phyloP scores from a whole-genome alignment of 768 basidiomycete species.

The Piloderma croceum region DNA sequence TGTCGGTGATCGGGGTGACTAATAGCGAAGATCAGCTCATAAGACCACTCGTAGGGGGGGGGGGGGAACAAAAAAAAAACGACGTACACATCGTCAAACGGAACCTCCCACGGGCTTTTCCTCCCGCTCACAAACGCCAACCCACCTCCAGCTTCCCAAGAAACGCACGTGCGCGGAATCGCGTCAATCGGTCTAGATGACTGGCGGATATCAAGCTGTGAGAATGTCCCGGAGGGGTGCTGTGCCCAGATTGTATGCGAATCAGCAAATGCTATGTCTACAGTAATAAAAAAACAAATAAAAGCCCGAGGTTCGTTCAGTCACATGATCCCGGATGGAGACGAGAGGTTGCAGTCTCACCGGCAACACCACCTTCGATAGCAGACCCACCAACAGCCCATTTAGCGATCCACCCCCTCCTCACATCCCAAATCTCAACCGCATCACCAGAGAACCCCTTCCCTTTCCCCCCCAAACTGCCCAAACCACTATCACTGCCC shows the following conservation, averaged over 20 bases:
- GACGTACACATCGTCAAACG: constrained; percentile 76
- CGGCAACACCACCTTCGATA: constrained; percentile 68
- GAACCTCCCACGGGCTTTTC: constrained; percentile 53
- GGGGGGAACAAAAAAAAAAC: neutral
- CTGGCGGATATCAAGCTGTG: constrained; percentile 70
- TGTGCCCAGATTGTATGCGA: constrained; percentile 70
- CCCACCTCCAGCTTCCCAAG: constrained; percentile 64
- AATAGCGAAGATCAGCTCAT: neutral
- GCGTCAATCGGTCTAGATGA: constrained; percentile 61
- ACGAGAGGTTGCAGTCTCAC: constrained; percentile 32
- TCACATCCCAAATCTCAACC: constrained; percentile 83
- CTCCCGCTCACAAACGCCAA: constrained; percentile 62
- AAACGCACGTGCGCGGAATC: constrained; percentile 53
- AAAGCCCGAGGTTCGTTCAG: constrained; percentile 8
- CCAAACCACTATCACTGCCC: too few relatives aligned
- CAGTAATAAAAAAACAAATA: constrained; percentile 1
- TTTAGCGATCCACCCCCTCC: constrained; percentile 76
- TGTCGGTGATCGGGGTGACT: constrained; percentile 36
- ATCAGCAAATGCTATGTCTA: constrained; percentile 67
- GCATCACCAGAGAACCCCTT: constrained; percentile 40
- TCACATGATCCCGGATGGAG: constrained; percentile 1
- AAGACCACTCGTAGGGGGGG: neutral
- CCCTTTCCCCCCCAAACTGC: constrained; percentile 13
- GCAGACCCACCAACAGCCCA: constrained; percentile 66
- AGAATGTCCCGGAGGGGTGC: constrained; percentile 71